These are phyloP conservation scores for Davidsoniella australis DNA, from an alignment of 2,329 filamentous ascomycete genomes.

Conservation along the genomic window DNA sequence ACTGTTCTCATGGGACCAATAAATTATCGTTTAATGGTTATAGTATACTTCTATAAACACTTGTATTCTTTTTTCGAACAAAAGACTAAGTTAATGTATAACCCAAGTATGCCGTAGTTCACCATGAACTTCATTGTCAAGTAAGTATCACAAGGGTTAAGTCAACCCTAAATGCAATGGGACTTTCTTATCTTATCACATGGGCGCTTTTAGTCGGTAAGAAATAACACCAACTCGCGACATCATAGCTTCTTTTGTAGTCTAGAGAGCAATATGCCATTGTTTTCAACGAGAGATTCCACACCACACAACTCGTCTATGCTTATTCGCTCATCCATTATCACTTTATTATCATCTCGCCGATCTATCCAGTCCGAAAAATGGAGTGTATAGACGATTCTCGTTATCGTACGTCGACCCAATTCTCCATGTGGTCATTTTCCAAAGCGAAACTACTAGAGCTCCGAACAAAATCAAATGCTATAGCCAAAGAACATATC, in stretches of 20 bases:
- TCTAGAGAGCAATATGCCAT: too few relatives aligned
- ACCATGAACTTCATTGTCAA: neutral
- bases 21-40: too few relatives aligned
- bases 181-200: neutral
- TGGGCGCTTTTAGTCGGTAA: neutral
- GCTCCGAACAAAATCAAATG: slow-evolving; percentile 64
- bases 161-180: neutral
- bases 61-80: too few relatives aligned
- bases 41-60: too few relatives aligned
- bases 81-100: too few relatives aligned
- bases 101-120: too few relatives aligned
- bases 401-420: slow-evolving; percentile 74
- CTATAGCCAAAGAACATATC: slow-evolving; percentile 49
- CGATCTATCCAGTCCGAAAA: too few relatives aligned
- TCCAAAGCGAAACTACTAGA: slow-evolving; percentile 53
- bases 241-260: too few relatives aligned
- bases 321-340: neutral
- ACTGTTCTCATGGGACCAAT: too few relatives aligned
- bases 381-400: slow-evolving; percentile 49
- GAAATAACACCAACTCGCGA: too few relatives aligned
- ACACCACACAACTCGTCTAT: neutral
- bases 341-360: neutral
- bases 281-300: neutral
- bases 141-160: neutral
- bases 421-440: slow-evolving; percentile 88